Conservation (phyloP, 148 eudicot genomes). For the Rhododendron vialii region DNA sequence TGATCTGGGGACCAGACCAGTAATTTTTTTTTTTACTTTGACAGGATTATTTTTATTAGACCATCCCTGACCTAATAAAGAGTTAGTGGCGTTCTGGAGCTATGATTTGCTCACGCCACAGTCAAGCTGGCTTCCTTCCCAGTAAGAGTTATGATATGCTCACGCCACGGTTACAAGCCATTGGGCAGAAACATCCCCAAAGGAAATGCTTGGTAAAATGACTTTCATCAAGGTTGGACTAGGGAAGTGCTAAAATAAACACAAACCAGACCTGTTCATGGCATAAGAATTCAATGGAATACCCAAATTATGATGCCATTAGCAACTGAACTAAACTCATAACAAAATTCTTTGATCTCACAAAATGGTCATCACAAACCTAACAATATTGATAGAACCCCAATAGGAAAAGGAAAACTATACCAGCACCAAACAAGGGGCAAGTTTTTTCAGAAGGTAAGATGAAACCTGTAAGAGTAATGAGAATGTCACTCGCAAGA, state of each 20-base stretch:
- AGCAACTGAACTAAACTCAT: background rate
- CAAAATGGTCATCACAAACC: background rate
- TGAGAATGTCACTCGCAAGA: background rate
- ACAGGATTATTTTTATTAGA: background rate
- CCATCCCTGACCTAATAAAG: background rate
- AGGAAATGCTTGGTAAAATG: too few species aligned
- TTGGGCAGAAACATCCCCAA: too few species aligned
- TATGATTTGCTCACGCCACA: background rate
- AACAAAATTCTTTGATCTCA: background rate
- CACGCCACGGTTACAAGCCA: background rate
- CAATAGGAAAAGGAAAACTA: background rate
- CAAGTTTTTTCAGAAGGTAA: background rate
- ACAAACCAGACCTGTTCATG: background rate
- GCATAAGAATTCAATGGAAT: background rate
- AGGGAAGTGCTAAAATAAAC: background rate
- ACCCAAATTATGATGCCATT: background rate
- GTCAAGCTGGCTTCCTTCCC: background rate
- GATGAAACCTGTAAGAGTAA: background rate
- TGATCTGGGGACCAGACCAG: background rate
- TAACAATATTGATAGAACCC: background rate
- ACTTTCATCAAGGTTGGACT: background rate
- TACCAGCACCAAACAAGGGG: background rate
- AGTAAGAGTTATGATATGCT: background rate
- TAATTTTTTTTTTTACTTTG: background rate
- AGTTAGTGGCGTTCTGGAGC: background rate